Evolutionary conservation across 257 asterid species (phyloP).

Genomic region (Gentiana straminea): DNA sequence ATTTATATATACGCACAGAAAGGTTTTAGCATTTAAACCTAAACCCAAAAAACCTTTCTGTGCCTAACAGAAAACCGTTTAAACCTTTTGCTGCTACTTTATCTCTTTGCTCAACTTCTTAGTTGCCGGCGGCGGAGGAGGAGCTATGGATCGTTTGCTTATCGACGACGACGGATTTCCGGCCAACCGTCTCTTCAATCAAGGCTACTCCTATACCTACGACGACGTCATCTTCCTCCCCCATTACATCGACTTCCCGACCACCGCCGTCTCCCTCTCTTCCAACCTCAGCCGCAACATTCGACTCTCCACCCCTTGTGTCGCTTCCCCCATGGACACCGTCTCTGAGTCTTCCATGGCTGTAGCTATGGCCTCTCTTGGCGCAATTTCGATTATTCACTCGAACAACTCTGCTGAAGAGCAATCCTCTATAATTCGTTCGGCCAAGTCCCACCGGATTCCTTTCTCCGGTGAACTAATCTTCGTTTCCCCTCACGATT

Average conservation of each 20-base stretch:
- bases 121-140: neutral
- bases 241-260: slow-evolving; percentile 76
- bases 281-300: slow-evolving; percentile 59
- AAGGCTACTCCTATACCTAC: slow-evolving; percentile 89
- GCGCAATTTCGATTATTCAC: slow-evolving; percentile 64
- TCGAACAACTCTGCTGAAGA: slow-evolving; percentile 43
- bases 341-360: slow-evolving; percentile 91
- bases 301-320: slow-evolving; percentile 66
- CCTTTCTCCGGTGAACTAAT: slow-evolving; percentile 47
- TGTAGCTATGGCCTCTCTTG: slow-evolving; percentile 76
- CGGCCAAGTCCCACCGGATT: slow-evolving; percentile 58
- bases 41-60: too few species aligned
- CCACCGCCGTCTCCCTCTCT: slow-evolving; percentile 67
- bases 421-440: slow-evolving; percentile 52
- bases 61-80: too few species aligned
- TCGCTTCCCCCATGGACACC: slow-evolving; percentile 94
- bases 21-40: too few species aligned
- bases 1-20: too few species aligned
- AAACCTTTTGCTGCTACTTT: too few species aligned
- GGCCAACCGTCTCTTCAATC: slow-evolving; percentile 50
- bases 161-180: slow-evolving; percentile 65
- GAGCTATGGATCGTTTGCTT: neutral
- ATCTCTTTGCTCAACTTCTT: too few species aligned
- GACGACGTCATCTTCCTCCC: slow-evolving; percentile 94
- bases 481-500: slow-evolving; percentile 39